Percentiles rank a stretch among this genome's conserved stretches.
These are phyloP conservation scores for Candida ortonii DNA, from an alignment of 805 yeast species.

Conservation along the genomic window DNA sequence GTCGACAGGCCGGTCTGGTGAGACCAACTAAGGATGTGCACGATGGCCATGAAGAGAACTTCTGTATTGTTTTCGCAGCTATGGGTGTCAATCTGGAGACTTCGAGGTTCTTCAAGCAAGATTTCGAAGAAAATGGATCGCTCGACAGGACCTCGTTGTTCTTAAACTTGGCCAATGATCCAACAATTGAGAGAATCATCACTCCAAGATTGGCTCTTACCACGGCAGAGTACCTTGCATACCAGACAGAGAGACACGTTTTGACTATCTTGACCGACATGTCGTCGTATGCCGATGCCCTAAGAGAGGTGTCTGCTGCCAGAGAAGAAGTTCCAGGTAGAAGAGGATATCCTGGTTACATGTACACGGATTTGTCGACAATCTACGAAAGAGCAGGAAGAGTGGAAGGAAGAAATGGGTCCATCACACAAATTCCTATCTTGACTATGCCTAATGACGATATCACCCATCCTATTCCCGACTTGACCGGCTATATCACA, in stretches of 20 bases:
- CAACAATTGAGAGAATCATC: conserved; percentile 98
- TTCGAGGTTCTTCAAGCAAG: conserved; percentile 97
- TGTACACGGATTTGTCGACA: conserved; percentile 99
- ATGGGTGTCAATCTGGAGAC: conserved; percentile 99
- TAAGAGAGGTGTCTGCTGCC: conserved; percentile 99
- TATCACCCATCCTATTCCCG: conserved; percentile 99
- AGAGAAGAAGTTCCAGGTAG: conserved; percentile 99
- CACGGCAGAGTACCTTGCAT: conserved; percentile 97
- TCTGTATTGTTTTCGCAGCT: conserved; percentile 98
- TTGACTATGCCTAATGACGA: conserved; percentile 99
- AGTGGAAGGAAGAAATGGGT: conserved; percentile 99
- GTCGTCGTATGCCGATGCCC: conserved; percentile 99
- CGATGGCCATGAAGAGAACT: conserved; percentile 99
- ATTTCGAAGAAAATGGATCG: conserved; percentile 98
- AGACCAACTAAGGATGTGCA: conserved; percentile 99
- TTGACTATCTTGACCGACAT: conserved; percentile 96
- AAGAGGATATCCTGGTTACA: conserved; percentile 99
- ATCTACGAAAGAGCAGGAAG: conserved; percentile 99
- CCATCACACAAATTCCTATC: conserved; percentile 98
- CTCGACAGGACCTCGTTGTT: conserved; percentile 96
- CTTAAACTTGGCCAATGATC: conserved; percentile 97
- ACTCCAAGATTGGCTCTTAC: conserved; percentile 99
- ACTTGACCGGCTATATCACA: conserved; percentile 98
- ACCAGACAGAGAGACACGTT: conserved; percentile 99
- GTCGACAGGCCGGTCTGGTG: conserved; percentile 99